Evolutionary conservation across 164 flowering plant species (phyloP), one percentile per base, ranked within the genome.

Genomic region (Berberis vulgaris): DNA sequence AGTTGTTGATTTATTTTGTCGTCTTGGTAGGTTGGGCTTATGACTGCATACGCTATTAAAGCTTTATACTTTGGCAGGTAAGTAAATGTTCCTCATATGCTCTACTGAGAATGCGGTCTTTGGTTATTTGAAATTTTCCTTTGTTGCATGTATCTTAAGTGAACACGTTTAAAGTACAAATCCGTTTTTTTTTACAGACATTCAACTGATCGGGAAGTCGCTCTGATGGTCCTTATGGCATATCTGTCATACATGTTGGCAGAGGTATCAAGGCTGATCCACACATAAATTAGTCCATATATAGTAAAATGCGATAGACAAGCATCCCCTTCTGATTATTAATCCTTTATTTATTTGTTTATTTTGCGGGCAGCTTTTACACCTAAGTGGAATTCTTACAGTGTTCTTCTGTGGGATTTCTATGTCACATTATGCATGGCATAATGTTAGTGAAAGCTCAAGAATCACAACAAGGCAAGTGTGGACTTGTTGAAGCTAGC

Each of bases 341-440:
- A 26, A 26, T 26, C 26, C 26, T 26, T 26, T 26, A 26, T 26
- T 26, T 26, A 26, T 26, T 26, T 26, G 26, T 26, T 13, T 68
- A 63, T 13, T 41, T 57, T 40, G 54, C 62, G 47, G 71, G 80
- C 86, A 83, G 86, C 77, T 81, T 44, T 58, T 77, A 44, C 13
- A 44, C 69, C 78, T 85, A 6, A 85, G 87, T 66, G 89, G 87
- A 60, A 85, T 85, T 55, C 65, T 84, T 71, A 81, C 89, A 53
- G 70, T 83, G 62, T 84, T 83, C 81, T 84, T 82, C 70, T 82
- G 82, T 72, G 86, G 89, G 58, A 79, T 84, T 71, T 78, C 83
- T 59, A 85, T 85, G 89, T 83, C 89, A 12, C 89, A 85, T 68
- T 83, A 85, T 65, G 81, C 89, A 59, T 84, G 89, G 86, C 89